These are phyloP conservation scores for Diaporthe sp. DNA, from an alignment of 2,329 filamentous ascomycete species.

Conservation along the genomic window DNA sequence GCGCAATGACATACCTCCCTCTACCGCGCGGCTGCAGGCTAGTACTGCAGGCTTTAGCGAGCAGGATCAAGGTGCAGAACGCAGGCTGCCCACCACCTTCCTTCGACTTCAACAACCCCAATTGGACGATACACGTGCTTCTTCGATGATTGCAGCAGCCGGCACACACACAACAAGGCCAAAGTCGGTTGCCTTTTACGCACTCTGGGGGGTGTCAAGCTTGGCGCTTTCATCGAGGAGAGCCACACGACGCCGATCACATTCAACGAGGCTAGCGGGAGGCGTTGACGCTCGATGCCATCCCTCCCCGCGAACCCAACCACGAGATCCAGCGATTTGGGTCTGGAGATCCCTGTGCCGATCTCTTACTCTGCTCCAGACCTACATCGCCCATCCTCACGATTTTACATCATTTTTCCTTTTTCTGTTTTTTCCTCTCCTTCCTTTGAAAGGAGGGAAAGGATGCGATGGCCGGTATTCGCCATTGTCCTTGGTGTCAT, in stretches of 20 bases:
- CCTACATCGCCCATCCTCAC: background rate
- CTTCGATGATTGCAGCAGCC: conserved; percentile 13
- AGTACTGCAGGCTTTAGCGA: conserved; percentile 22
- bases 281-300: conserved; percentile 22
- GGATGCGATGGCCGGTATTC: conserved; percentile 1
- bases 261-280: conserved; percentile 24
- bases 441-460: background rate
- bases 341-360: conserved; percentile 38
- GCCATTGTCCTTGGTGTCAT: conserved; percentile 21
- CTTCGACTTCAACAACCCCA: conserved; percentile 1
- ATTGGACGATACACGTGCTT: conserved; percentile 24
- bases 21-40: conserved; percentile 33
- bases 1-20: background rate
- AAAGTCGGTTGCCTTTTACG: conserved; percentile 1
- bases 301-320: conserved; percentile 17
- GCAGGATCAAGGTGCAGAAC: conserved; percentile 25
- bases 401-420: background rate
- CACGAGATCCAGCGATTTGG: conserved; percentile 38
- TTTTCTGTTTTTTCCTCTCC: background rate
- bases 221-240: conserved; percentile 22
- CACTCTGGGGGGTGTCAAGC: conserved; percentile 8
- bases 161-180: conserved; percentile 11
- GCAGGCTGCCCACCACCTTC: conserved; percentile 16
- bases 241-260: conserved; percentile 29
- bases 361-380: conserved; percentile 33